Conservation (phyloP, 371 early-diverging fungal genomes). For the Mucor saturninus region DNA sequence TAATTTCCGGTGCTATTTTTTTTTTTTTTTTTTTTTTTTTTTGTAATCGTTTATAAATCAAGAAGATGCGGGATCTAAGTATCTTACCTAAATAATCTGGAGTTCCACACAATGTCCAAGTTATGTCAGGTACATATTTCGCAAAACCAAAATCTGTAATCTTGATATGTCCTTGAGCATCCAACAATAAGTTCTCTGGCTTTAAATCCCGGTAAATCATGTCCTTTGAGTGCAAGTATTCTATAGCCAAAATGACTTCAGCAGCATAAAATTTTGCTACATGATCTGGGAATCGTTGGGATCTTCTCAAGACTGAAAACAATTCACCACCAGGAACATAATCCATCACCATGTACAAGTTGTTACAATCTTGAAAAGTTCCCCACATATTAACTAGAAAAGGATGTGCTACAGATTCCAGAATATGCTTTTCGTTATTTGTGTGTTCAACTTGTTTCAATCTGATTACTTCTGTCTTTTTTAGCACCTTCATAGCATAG, state of each 20-base stretch:
- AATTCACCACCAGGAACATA: constrained; percentile 95
- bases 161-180: constrained; percentile 92
- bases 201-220: constrained; percentile 95
- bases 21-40: no score
- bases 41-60: no score
- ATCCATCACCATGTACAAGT: constrained; percentile 95
- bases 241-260: constrained; percentile 77
- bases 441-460: constrained; percentile 95
- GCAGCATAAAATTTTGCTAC: constrained; percentile 86
- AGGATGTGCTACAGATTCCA: constrained; percentile 81
- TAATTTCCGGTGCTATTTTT: constrained; percentile 89
- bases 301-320: constrained; percentile 77
- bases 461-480: constrained; percentile 90
- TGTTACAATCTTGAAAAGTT: constrained; percentile 88
- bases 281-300: constrained; percentile 84
- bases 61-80: no score
- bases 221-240: constrained; percentile 88
- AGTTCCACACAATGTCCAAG: constrained; percentile 98
- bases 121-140: constrained; percentile 90
- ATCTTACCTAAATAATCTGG: constrained; percentile 89
- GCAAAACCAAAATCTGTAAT: constrained; percentile 99
- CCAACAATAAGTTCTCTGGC: constrained; percentile 91
- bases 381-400: constrained; percentile 94
- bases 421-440: constrained; percentile 85
- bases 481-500: constrained; percentile 93